Conservation (phyloP, 192 early-diverging fungal species). For the Linnemannia zychae region DNA sequence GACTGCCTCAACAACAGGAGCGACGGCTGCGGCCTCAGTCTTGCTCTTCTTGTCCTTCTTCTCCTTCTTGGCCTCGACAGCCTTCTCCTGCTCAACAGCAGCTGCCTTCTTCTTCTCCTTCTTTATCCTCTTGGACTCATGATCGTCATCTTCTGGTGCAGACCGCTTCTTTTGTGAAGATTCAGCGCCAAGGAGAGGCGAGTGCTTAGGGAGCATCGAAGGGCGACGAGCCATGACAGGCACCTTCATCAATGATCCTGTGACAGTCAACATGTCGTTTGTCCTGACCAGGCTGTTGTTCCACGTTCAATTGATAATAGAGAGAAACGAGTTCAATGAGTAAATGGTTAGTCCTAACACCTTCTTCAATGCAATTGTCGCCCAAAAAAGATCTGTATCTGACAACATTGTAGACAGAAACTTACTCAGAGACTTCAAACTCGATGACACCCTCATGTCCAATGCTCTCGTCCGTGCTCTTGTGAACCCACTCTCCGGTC, state of each 20-base stretch:
- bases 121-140: constrained; percentile 54
- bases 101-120: constrained; percentile 52
- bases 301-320: background rate
- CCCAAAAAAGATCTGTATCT: background rate
- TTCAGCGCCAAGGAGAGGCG: constrained; percentile 13
- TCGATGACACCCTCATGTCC: constrained; percentile 75
- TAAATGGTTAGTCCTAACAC: background rate
- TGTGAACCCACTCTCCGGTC: constrained; percentile 80
- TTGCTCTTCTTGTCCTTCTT: constrained; percentile 41
- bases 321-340: background rate
- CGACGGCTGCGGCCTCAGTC: background rate
- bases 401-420: constrained; percentile 1
- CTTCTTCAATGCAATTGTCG: background rate
- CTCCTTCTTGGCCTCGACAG: constrained; percentile 35
- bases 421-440: constrained; percentile 81
- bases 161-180: constrained; percentile 45
- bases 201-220: constrained; percentile 38
- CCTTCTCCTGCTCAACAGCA: constrained; percentile 5
- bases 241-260: constrained; percentile 73
- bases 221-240: constrained; percentile 45
- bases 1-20: background rate
- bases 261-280: constrained; percentile 87
- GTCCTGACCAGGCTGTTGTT: constrained; percentile 76
- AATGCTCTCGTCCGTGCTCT: constrained; percentile 74
- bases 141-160: constrained; percentile 40